These are phyloP conservation scores for Botrytis squamosa DNA, from an alignment of 2,329 filamentous ascomycete species.

Conservation along the genomic window DNA sequence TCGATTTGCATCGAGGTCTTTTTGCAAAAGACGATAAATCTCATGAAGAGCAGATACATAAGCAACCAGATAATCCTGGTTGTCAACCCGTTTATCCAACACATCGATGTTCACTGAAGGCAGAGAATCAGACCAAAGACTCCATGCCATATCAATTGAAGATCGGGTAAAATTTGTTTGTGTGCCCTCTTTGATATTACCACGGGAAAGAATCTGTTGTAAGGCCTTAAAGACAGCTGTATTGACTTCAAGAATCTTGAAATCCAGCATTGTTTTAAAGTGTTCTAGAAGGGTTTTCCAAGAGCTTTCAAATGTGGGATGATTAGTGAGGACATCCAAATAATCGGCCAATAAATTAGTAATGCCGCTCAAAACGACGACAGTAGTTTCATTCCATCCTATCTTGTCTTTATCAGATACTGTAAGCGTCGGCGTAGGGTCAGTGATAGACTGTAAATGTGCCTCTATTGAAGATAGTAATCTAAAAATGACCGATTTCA, in stretches of 20 bases:
- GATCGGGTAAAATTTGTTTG: constrained; percentile 36
- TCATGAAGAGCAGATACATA: constrained; percentile 76
- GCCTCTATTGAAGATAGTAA: constrained; percentile 69
- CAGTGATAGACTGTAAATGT: constrained; percentile 47
- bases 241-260: constrained; percentile 66
- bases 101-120: constrained; percentile 48
- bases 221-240: constrained; percentile 70
- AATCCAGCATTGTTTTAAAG: constrained; percentile 62
- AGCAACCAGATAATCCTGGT: constrained; percentile 81
- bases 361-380: constrained; percentile 70
- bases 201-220: constrained; percentile 56
- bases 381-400: constrained; percentile 73
- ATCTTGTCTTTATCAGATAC: constrained; percentile 45
- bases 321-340: constrained; percentile 66
- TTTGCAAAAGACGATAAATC: constrained; percentile 72
- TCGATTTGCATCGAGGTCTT: constrained; percentile 59
- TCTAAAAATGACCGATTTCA: constrained; percentile 77
- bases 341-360: constrained; percentile 74
- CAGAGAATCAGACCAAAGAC: constrained; percentile 67
- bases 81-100: constrained; percentile 53
- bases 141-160: constrained; percentile 64
- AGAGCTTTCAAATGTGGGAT: constrained; percentile 65
- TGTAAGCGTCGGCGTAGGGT: constrained; percentile 39
- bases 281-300: constrained; percentile 74
- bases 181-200: constrained; percentile 46